Percentiles rank a stretch among this genome's conserved stretches.
Conservation (phyloP, 2,329 filamentous ascomycete species). For the Sarocladiaceae sp. region DNA sequence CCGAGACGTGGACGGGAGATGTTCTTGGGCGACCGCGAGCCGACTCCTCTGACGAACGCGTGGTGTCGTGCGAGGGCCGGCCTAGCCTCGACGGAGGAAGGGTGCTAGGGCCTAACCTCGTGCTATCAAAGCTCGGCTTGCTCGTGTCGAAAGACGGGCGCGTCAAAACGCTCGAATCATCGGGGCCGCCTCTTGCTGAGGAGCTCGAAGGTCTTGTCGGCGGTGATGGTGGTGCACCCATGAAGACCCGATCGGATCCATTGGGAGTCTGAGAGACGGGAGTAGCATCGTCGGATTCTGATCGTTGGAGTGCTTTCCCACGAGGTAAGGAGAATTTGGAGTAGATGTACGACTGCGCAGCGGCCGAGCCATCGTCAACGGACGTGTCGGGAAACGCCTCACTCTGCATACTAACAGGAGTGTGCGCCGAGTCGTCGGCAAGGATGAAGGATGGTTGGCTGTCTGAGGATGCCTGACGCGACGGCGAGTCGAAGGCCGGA, state of each 20-base stretch:
- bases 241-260: slow-evolving; percentile 6
- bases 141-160: slow-evolving; percentile 47
- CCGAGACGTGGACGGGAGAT: slow-evolving; percentile 32
- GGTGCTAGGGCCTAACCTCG: slow-evolving; percentile 29
- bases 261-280: slow-evolving; percentile 32
- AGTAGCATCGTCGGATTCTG: slow-evolving; percentile 51
- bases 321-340: slow-evolving; percentile 80
- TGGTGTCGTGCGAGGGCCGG: slow-evolving; percentile 39
- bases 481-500: slow-evolving; percentile 50
- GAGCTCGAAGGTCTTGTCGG: slow-evolving; percentile 58
- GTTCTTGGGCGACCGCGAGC: slow-evolving; percentile 41
- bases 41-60: slow-evolving; percentile 43
- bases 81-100: slow-evolving; percentile 41
- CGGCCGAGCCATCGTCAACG: slow-evolving; percentile 40
- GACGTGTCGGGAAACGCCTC: slow-evolving; percentile 58
- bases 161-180: slow-evolving; percentile 32
- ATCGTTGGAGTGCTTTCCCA: slow-evolving; percentile 72
- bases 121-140: slow-evolving; percentile 45
- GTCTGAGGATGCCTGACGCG: slow-evolving; percentile 61
- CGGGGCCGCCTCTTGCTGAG: slow-evolving; percentile 33
- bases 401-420: slow-evolving; percentile 68
- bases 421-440: slow-evolving; percentile 61
- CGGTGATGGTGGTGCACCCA: slow-evolving; percentile 55
- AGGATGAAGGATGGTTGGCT: slow-evolving; percentile 62
- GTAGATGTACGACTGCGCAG: slow-evolving; percentile 76